Base-by-base conservation (phyloP, 768 basidiomycete genomes). In the Gautieria morchelliformis region DNA sequence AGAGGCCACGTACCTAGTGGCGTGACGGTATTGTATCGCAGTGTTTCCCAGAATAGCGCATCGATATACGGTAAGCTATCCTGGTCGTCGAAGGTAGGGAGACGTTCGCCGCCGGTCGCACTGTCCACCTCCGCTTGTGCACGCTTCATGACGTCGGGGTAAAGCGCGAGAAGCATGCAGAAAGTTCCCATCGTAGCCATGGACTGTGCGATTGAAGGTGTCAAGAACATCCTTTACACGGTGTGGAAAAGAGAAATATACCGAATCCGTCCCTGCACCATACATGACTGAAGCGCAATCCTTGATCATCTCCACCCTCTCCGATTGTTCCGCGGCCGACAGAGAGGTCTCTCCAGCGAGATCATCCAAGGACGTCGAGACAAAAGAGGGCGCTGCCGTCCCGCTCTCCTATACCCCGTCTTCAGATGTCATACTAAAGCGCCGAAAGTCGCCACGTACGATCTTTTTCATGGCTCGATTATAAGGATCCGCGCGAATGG, bases 41-140 rank as follows among this genome's bases (percentile, higher is more conserved):
- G 50, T 20, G 64, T 63, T 56, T 75, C 74, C 32, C 66, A 65
- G 4, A 69, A 20, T 1, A 74, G 55, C 0, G 71, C 73, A 7
- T 64, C 66, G 12, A 73, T 60, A 46, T 59, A 59, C 17, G 58
- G 58, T 3, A 59, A 42, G 17, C 30, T 40, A 27, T n/a, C 17
- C 32, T 59, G 47, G 40, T 59, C 58, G 19, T 53, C 58, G 27
- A 59, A 59, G 41, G 53, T 37, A 1, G 58, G 58, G 15, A 59
- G 51, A 20, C 58, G 58, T 6, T 52, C 52, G 45, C 53, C 46
- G 1, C 58, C 58, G 33, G 52, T 53, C 24, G 56, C 58, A 17
- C 27, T 32, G 35, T 59, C 58, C 40, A 64, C 42, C 20, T 64
- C 63, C 1, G 49, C 51, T 44, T 64, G 63, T 8, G 62, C 59